Conservation (phyloP, 768 basidiomycete genomes). For the Boletus sp. region DNA sequence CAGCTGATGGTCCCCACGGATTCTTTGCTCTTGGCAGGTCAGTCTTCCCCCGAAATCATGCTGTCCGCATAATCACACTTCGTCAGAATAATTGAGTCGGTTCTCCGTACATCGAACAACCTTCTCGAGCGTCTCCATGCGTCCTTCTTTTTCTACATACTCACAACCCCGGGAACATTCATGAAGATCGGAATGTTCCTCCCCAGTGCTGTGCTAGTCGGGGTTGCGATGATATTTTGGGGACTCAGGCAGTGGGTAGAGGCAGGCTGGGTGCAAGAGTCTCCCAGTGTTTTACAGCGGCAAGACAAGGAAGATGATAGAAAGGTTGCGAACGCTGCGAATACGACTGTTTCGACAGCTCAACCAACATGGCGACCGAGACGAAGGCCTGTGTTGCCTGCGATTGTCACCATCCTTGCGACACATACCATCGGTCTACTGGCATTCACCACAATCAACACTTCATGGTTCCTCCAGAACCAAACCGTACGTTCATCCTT, state of each 20-base stretch:
- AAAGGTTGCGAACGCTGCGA: background rate
- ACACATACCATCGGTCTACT: slow-evolving; percentile 56
- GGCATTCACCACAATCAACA: slow-evolving; percentile 49
- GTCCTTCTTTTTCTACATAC: slow-evolving; percentile 94
- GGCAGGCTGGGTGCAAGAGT: slow-evolving; percentile 49
- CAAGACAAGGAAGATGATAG: slow-evolving; percentile 9
- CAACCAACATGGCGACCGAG: slow-evolving; percentile 25
- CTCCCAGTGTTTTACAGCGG: background rate
- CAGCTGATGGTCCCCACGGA: slow-evolving; percentile 89
- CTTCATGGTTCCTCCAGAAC: slow-evolving; percentile 41
- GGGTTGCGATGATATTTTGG: slow-evolving; percentile 79
- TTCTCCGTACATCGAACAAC: slow-evolving; percentile 88
- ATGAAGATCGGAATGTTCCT: slow-evolving; percentile 90
- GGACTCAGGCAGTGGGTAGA: slow-evolving; percentile 74
- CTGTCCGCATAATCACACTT: background rate
- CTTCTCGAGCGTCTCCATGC: slow-evolving; percentile 94
- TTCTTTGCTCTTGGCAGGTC: slow-evolving; percentile 91
- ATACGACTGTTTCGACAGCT: background rate
- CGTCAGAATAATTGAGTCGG: slow-evolving; percentile 76
- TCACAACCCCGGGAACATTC: slow-evolving; percentile 54
- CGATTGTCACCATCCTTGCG: slow-evolving; percentile 47
- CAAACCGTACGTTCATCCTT: slow-evolving; percentile 35
- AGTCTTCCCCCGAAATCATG: slow-evolving; percentile 20
- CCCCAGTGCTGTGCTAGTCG: slow-evolving; percentile 81
- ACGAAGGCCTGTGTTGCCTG: slow-evolving; percentile 51